Percentiles rank a stretch among this genome's conserved stretches.
phyloP scores from a whole-genome alignment of 768 basidiomycete genomes.

The Suillus americanus region DNA sequence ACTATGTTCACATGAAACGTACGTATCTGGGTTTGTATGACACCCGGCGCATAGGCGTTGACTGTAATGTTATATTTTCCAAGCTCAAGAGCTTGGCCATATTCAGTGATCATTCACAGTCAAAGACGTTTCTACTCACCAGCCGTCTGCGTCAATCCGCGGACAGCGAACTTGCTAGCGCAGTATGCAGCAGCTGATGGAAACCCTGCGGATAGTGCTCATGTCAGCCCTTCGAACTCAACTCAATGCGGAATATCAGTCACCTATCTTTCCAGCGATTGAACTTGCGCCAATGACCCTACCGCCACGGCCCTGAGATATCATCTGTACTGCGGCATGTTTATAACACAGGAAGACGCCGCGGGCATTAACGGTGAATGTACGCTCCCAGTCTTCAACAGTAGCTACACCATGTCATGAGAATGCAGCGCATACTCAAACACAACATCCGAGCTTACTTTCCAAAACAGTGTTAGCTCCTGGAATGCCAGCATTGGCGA shows the following conservation, averaged over 20 bases:
- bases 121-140: slow-evolving; percentile 17
- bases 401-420: slow-evolving; percentile 9
- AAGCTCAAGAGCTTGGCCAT: slow-evolving; percentile 34
- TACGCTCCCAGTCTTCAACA: slow-evolving; percentile 26
- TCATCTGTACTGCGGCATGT: slow-evolving; percentile 15
- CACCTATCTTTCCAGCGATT: slow-evolving; percentile 5
- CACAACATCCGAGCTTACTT: neutral
- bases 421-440: neutral
- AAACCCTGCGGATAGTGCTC: slow-evolving; percentile 1
- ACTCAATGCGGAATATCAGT: neutral
- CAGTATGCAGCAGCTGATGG: slow-evolving; percentile 13
- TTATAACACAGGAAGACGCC: slow-evolving; percentile 32
- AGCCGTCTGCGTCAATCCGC: slow-evolving; percentile 23
- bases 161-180: slow-evolving; percentile 22
- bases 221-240: neutral
- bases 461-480: neutral
- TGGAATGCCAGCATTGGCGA: slow-evolving; percentile 21
- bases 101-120: neutral
- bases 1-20: slow-evolving; percentile 5
- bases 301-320: slow-evolving; percentile 16
- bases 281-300: slow-evolving; percentile 7
- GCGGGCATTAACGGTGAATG: slow-evolving; percentile 28
- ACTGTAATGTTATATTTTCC: slow-evolving; percentile 40
- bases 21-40: slow-evolving; percentile 10
- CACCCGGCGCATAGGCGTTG: slow-evolving; percentile 37